Conservation (phyloP, 345 rosid genomes). For the Leavenworthia alabamica region DNA sequence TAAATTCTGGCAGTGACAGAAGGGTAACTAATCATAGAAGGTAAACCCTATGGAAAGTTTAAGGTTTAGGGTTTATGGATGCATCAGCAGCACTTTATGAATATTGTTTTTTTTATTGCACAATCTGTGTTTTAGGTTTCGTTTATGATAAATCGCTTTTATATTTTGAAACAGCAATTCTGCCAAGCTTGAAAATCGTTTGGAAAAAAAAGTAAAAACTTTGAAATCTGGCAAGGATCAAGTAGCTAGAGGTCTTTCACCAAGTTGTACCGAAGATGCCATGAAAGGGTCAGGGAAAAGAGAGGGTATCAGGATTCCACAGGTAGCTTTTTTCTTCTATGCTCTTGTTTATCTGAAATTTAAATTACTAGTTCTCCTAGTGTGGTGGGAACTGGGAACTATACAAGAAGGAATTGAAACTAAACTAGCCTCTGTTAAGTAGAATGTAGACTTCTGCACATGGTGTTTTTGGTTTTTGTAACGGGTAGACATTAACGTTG, state of each 20-base stretch:
- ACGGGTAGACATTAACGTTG: neutral
- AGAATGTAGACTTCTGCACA: neutral
- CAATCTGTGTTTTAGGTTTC: too few relatives aligned
- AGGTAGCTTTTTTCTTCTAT: neutral
- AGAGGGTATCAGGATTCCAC: neutral
- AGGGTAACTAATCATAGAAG: slow-evolving; percentile 38
- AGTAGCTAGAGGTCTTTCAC: neutral
- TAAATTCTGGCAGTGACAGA: slow-evolving; percentile 29
- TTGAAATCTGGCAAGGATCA: slow-evolving; percentile 1
- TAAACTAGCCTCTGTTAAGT: neutral
- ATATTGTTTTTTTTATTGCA: too few relatives aligned
- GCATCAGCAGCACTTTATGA: too few relatives aligned
- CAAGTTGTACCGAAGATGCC: neutral
- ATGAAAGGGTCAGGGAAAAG: slow-evolving; percentile 7
- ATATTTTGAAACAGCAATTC: neutral
- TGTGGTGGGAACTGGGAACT: neutral
- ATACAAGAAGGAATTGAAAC: neutral
- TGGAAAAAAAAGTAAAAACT: slow-evolving; percentile 1
- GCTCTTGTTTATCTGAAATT: neutral
- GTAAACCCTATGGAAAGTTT: slow-evolving; percentile 33
- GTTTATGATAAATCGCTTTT: slow-evolving; percentile 1
- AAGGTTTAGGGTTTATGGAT: neutral
- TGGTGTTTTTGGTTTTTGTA: neutral
- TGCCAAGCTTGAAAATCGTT: neutral
- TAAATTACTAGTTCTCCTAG: neutral